Evolutionary conservation across 768 basidiomycete species (phyloP).

Genomic region (Trametopsis cervina): DNA sequence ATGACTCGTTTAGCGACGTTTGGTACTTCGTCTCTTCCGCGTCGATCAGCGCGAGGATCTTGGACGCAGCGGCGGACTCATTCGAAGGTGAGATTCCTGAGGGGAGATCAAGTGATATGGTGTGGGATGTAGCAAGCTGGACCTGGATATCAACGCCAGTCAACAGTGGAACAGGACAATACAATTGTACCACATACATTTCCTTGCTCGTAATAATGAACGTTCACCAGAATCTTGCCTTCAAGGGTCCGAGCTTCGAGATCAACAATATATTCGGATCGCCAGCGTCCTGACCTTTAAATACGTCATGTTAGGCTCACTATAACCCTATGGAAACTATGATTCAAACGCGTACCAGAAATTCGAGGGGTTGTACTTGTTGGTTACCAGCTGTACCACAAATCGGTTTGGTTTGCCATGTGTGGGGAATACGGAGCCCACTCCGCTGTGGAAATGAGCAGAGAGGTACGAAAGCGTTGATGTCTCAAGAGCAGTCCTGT

Average conservation of each 20-base stretch:
- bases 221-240: constrained; percentile 75
- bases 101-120: constrained; percentile 56
- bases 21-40: constrained; percentile 80
- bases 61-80: constrained; percentile 48
- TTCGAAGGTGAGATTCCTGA: constrained; percentile 47
- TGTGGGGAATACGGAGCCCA: constrained; percentile 62
- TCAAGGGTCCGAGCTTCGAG: constrained; percentile 50
- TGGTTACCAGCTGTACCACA: constrained; percentile 81
- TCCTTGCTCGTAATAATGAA: constrained; percentile 98
- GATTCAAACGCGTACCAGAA: constrained; percentile 60
- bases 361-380: constrained; percentile 91
- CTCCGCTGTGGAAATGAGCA: constrained; percentile 81
- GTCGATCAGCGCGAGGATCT: constrained; percentile 75
- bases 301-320: neutral
- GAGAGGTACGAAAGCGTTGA: constrained; percentile 60
- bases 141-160: too few relatives aligned
- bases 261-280: constrained; percentile 78
- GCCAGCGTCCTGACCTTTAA: constrained; percentile 89
- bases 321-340: neutral
- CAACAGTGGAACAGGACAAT: neutral
- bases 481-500: constrained; percentile 64
- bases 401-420: constrained; percentile 40
- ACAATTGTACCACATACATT: constrained; percentile 49
- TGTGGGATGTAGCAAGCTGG: constrained; percentile 77
- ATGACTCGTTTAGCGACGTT: constrained; percentile 69